These are phyloP conservation scores for Beauveria bassiana DNA, from an alignment of 2,329 filamentous ascomycete genomes.

Conservation along the genomic window DNA sequence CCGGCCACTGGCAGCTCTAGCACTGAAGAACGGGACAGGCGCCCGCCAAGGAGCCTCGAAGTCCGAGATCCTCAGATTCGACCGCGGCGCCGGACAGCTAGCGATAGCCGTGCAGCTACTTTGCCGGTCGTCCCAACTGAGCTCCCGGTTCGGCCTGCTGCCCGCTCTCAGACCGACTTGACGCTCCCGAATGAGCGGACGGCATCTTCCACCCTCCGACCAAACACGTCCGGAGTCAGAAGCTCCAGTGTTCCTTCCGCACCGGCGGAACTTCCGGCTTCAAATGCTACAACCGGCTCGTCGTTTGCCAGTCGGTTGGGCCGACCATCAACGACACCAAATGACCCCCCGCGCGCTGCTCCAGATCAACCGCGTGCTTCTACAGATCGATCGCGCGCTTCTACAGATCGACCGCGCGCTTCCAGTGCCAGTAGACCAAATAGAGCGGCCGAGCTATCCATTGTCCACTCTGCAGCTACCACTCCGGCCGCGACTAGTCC, in stretches of 20 bases:
- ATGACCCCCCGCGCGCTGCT: background rate
- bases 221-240: slow-evolving; percentile 34
- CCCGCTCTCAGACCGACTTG: slow-evolving; percentile 61
- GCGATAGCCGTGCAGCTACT: slow-evolving; percentile 47
- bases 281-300: background rate
- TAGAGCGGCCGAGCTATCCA: slow-evolving; percentile 34
- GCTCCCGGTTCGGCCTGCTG: slow-evolving; percentile 40
- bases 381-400: slow-evolving; percentile 13
- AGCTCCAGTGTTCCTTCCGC: slow-evolving; percentile 30
- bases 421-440: slow-evolving; percentile 15
- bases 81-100: slow-evolving; percentile 42
- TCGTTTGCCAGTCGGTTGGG: slow-evolving; percentile 10
- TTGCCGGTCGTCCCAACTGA: slow-evolving; percentile 35
- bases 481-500: slow-evolving; percentile 25
- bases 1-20: slow-evolving; percentile 35
- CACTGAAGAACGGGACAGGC: slow-evolving; percentile 43
- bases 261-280: slow-evolving; percentile 13
- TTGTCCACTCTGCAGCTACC: slow-evolving; percentile 25
- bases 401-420: slow-evolving; percentile 13
- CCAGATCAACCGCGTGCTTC: slow-evolving; percentile 13
- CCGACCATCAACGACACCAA: background rate
- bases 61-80: slow-evolving; percentile 23
- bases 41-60: slow-evolving; percentile 32
- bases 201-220: slow-evolving; percentile 30
- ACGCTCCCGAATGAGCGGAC: slow-evolving; percentile 33